Percentiles rank a stretch among this genome's conserved stretches.
These are phyloP conservation scores for Balamuthia mandrillaris DNA, from an alignment of 208 protist genomes.

Conservation along the genomic window DNA sequence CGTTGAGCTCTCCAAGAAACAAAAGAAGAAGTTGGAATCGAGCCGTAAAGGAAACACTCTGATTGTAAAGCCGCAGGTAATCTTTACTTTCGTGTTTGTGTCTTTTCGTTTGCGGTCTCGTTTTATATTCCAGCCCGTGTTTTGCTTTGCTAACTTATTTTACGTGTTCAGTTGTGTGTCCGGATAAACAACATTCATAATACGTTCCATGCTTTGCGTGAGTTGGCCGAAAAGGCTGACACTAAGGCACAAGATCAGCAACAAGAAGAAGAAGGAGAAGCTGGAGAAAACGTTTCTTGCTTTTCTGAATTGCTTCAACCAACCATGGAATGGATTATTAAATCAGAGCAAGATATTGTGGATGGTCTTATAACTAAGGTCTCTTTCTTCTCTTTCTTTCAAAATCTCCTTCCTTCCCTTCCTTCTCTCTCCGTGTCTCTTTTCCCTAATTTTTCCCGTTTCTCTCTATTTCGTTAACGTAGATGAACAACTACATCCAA, in stretches of 20 bases:
- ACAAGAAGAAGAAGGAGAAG: too few relatives aligned
- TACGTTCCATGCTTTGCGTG: background rate
- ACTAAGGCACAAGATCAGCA: background rate
- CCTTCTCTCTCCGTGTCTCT: background rate
- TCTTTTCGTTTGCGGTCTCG: background rate
- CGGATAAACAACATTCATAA: constrained; percentile 26
- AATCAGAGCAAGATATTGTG: background rate
- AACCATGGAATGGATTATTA: background rate
- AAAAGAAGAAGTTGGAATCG: constrained; percentile 20
- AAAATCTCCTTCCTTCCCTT: background rate
- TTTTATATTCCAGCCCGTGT: background rate
- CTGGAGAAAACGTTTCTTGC: too few relatives aligned
- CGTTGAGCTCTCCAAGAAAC: constrained; percentile 8
- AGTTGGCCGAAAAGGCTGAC: constrained; percentile 9
- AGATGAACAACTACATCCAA: constrained; percentile 29
- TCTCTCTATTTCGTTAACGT: background rate
- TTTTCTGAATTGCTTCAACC: background rate
- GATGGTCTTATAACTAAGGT: constrained; percentile 29
- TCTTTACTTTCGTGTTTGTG: background rate
- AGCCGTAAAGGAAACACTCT: background rate
- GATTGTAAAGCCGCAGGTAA: background rate
- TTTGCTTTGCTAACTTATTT: background rate
- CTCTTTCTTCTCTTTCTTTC: too few relatives aligned
- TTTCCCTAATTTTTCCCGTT: background rate
- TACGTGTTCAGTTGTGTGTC: background rate